Percentiles rank a stretch among this genome's conserved stretches.
Evolutionary conservation across 441 rosid genomes (phyloP).

Genomic region (Corymbia calophylla): DNA sequence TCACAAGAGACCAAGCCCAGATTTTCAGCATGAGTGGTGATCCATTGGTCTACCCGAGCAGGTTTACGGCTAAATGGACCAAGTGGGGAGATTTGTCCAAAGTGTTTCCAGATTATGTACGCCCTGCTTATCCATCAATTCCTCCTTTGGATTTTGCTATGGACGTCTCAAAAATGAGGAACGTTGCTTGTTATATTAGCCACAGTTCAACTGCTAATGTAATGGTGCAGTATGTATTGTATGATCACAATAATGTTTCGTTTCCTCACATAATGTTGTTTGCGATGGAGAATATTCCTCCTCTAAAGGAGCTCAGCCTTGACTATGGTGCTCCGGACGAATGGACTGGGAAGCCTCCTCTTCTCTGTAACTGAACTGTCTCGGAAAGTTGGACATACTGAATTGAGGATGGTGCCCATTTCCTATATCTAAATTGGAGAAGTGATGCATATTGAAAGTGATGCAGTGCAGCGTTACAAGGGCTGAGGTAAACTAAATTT

Average conservation of each 20-base stretch:
- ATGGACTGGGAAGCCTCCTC: constrained; percentile 41
- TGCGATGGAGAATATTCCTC: constrained; percentile 84
- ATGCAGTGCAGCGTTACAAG: neutral
- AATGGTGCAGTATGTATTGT: constrained; percentile 65
- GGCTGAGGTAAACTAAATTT: neutral
- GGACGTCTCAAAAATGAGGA: constrained; percentile 81
- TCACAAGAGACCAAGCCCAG: constrained; percentile 86
- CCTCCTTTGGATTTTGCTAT: constrained; percentile 82
- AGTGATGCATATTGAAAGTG: neutral
- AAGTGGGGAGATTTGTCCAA: constrained; percentile 85
- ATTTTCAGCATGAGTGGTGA: constrained; percentile 82
- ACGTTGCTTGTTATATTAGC: constrained; percentile 81
- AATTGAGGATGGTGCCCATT: neutral
- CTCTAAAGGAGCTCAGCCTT: constrained; percentile 67
- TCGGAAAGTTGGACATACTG: neutral
- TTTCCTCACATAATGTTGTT: constrained; percentile 86
- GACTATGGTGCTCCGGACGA: constrained; percentile 83
- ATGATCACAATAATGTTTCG: constrained; percentile 72
- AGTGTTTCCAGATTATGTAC: constrained; percentile 34
- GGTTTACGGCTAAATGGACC: constrained; percentile 63
- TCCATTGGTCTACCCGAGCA: constrained; percentile 59
- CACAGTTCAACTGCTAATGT: constrained; percentile 76
- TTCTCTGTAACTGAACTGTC: constrained; percentile 46
- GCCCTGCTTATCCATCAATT: constrained; percentile 51
- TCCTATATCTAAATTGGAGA: neutral